Conservation (phyloP, 116 monocot genomes). For the Trichopus zeylanicus region DNA sequence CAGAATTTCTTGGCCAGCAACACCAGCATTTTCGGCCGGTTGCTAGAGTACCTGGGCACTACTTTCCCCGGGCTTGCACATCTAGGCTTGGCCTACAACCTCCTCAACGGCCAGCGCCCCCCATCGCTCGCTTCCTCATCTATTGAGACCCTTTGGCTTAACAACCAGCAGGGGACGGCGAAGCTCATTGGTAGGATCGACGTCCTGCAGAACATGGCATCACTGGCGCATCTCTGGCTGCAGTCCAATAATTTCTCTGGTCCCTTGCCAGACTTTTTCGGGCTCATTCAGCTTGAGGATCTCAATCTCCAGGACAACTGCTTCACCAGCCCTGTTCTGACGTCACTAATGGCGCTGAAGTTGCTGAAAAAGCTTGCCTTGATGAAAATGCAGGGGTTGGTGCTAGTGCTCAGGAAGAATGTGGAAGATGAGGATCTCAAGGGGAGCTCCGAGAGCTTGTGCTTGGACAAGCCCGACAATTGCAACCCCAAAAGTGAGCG, state of each 20-base stretch:
- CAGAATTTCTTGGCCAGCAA: constrained; percentile 80
- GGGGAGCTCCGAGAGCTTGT: constrained; percentile 46
- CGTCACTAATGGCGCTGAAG: constrained; percentile 19
- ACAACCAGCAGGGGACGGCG: constrained; percentile 35
- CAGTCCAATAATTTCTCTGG: constrained; percentile 75
- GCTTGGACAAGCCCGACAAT: constrained; percentile 27
- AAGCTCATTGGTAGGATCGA: constrained; percentile 35
- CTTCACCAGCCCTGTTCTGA: constrained; percentile 63
- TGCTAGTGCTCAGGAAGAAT: constrained; percentile 27
- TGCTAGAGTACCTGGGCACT: constrained; percentile 42
- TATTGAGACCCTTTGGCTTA: constrained; percentile 65
- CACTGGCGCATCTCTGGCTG: constrained; percentile 61
- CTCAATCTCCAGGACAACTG: constrained; percentile 60
- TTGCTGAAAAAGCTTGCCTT: constrained; percentile 31
- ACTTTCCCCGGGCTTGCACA: constrained; percentile 37
- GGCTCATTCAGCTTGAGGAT: constrained; percentile 30
- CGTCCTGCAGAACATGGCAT: constrained; percentile 53
- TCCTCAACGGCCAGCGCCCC: constrained; percentile 48
- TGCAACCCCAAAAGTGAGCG: constrained; percentile 64
- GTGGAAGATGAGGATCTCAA: constrained; percentile 32
- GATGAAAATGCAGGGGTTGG: constrained; percentile 82
- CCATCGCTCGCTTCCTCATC: constrained; percentile 19
- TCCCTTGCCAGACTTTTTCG: constrained; percentile 61
- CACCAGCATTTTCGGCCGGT: constrained; percentile 48
- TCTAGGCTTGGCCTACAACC: constrained; percentile 54